Conservation (phyloP, 2,329 filamentous ascomycete species). For the Sporothrix pallida region DNA sequence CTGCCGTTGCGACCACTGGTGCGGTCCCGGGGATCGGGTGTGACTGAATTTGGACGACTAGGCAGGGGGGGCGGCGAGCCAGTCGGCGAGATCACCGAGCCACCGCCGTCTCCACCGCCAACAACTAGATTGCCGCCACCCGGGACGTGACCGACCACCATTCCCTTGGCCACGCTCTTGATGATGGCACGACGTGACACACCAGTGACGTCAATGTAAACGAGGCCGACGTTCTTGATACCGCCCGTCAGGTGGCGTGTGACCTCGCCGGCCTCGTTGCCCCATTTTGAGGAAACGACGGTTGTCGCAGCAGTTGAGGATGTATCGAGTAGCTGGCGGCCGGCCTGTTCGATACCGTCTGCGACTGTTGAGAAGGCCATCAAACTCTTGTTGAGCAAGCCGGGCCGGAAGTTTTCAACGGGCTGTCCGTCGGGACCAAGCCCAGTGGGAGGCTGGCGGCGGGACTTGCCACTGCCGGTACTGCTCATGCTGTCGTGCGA, state of each 20-base stretch:
- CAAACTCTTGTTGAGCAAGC: constrained; percentile 90
- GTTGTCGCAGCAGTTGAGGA: constrained; percentile 80
- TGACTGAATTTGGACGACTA: not conserved
- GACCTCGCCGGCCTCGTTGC: constrained; percentile 80
- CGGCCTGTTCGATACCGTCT: constrained; percentile 89
- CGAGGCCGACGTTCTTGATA: constrained; percentile 93
- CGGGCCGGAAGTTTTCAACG: constrained; percentile 76
- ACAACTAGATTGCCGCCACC: constrained; percentile 76
- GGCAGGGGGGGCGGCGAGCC: constrained; percentile 25
- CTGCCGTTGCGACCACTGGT: not conserved
- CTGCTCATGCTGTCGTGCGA: constrained; percentile 12
- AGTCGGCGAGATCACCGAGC: constrained; percentile 37
- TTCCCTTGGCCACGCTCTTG: constrained; percentile 94
- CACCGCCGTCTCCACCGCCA: constrained; percentile 60
- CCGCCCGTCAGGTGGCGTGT: constrained; percentile 78
- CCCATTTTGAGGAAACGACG: constrained; percentile 89
- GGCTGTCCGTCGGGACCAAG: constrained; percentile 73
- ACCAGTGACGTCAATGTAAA: constrained; percentile 95
- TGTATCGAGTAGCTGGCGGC: constrained; percentile 75
- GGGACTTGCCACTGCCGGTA: constrained; percentile 22
- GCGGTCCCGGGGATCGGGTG: constrained; percentile 8
- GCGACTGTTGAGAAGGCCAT: constrained; percentile 96
- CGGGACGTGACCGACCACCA: constrained; percentile 83
- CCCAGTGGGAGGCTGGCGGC: constrained; percentile 54
- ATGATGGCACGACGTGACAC: constrained; percentile 88